Conservation (phyloP, 495 filamentous ascomycete species). For the Arthonia radiata region DNA sequence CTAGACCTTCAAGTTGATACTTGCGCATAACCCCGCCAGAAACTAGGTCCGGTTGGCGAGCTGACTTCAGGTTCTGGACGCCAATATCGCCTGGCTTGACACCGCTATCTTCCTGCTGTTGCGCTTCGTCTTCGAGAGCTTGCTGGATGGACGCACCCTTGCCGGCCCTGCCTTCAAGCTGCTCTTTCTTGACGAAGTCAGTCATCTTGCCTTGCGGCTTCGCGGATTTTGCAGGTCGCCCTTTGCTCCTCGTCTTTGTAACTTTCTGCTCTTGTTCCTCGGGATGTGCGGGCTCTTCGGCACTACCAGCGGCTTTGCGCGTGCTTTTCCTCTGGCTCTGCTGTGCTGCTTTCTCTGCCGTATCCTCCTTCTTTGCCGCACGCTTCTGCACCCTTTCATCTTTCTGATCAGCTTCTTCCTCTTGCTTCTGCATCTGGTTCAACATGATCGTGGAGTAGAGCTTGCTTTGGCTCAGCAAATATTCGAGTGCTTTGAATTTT, state of each 20-base stretch:
- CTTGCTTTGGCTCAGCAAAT: conserved; percentile 21
- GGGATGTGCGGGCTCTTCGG: conserved; percentile 4
- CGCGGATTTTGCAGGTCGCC: conserved; percentile 8
- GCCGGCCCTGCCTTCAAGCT: conserved; percentile 25
- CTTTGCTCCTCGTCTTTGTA: conserved; percentile 2
- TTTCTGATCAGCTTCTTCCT: conserved; percentile 26
- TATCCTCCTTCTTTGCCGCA: conserved; percentile 12
- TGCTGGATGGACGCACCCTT: conserved; percentile 23
- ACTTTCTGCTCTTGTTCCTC: conserved; percentile 3
- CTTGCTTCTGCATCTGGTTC: conserved; percentile 35
- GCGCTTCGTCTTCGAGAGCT: conserved; percentile 27
- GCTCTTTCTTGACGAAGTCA: conserved; percentile 31
- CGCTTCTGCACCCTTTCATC: conserved; percentile 20
- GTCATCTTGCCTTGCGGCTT: conserved; percentile 22
- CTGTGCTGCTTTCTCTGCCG: conserved; percentile 15
- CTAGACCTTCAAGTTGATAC: conserved; percentile 87
- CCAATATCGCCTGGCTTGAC: conserved; percentile 39
- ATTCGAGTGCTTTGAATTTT: conserved; percentile 26
- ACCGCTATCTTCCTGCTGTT: conserved; percentile 21
- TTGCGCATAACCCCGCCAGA: conserved; percentile 75
- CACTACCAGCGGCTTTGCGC: conserved; percentile 7
- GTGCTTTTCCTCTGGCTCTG: conserved; percentile 11
- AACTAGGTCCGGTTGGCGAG: conserved; percentile 61
- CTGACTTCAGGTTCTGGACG: conserved; percentile 52
- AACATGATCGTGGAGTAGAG: conserved; percentile 29